These are phyloP conservation scores for Arthromyces matolae DNA, from an alignment of 768 basidiomycete genomes.

Conservation along the genomic window DNA sequence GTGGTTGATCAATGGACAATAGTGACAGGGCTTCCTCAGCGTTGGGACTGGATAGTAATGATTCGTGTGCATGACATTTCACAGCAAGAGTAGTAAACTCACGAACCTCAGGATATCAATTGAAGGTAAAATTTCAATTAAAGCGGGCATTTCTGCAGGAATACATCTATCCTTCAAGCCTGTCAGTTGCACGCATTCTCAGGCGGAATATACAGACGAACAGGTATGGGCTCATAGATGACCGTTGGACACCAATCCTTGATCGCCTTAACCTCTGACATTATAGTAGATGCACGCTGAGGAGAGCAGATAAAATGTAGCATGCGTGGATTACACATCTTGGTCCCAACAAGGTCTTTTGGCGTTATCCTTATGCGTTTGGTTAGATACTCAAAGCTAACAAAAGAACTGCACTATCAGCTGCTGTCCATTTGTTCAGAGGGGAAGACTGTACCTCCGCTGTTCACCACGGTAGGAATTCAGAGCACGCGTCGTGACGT, in stretches of 20 bases:
- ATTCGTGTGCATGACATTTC: not conserved
- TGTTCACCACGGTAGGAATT: conserved; percentile 74
- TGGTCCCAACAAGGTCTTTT: conserved; percentile 55
- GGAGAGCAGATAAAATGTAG: conserved; percentile 90
- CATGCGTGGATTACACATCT: conserved; percentile 44
- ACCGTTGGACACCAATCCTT: conserved; percentile 60
- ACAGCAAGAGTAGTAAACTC: not conserved
- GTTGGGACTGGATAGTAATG: conserved; percentile 66
- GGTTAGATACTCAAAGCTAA: conserved; percentile 76
- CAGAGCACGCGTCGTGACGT: conserved; percentile 65
- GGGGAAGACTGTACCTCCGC: conserved; percentile 50
- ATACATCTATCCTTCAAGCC: conserved; percentile 68
- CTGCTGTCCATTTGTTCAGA: not conserved
- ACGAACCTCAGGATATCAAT: conserved; percentile 68
- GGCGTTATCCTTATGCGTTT: conserved; percentile 70
- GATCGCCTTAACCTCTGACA: conserved; percentile 55
- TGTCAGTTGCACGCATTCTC: not conserved
- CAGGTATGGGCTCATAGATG: conserved; percentile 87
- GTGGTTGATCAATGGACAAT: conserved; percentile 49
- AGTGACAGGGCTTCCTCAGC: conserved; percentile 77
- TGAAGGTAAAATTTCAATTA: conserved; percentile 52
- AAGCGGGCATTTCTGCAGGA: conserved; percentile 71
- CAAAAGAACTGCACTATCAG: not conserved
- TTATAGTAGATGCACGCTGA: conserved; percentile 58
- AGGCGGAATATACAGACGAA: conserved; percentile 30